These are phyloP conservation scores for Ammopiptanthus mongolicus DNA, from an alignment of 306 rosid genomes.

Conservation along the genomic window DNA sequence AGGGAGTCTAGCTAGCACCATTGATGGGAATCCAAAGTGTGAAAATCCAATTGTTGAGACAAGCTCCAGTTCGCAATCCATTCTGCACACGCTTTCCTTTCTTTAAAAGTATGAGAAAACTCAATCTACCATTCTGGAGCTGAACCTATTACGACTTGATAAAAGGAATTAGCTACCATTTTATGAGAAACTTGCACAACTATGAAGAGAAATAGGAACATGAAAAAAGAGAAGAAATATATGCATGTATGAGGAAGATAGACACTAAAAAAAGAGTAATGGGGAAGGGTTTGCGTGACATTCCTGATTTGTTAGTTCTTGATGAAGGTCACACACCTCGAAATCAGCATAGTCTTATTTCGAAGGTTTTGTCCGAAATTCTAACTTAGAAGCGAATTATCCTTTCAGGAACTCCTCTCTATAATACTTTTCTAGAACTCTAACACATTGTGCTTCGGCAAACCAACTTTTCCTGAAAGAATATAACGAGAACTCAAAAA, in stretches of 20 bases:
- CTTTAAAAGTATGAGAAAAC: too few relatives aligned
- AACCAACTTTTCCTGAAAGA: too few relatives aligned
- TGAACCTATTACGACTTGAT: too few relatives aligned
- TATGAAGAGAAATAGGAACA: not conserved
- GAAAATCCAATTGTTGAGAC: too few relatives aligned
- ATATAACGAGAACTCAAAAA: too few relatives aligned
- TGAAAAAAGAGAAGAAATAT: not conserved
- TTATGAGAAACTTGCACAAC: constrained; percentile 25
- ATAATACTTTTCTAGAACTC: constrained; percentile 32
- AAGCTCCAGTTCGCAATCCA: too few relatives aligned
- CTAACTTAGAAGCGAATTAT: constrained; percentile 19
- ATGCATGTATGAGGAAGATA: not conserved
- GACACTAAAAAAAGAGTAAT: not conserved
- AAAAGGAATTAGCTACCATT: constrained; percentile 25
- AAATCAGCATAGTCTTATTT: constrained; percentile 12
- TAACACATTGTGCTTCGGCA: too few relatives aligned
- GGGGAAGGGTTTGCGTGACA: constrained; percentile 18
- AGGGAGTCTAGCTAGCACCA: too few relatives aligned
- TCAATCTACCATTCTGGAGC: too few relatives aligned
- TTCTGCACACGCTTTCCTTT: too few relatives aligned
- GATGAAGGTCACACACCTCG: constrained; percentile 42
- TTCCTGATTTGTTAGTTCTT: constrained; percentile 32
- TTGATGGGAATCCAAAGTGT: too few relatives aligned
- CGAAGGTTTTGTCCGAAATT: constrained; percentile 14
- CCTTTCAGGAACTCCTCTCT: constrained; percentile 41